A percentile compares a stretch with the other conserved stretches of the same genome.
phyloP scores from a whole-genome alignment of 176 grass and related monocot genomes.

The Oryza officinalis region DNA sequence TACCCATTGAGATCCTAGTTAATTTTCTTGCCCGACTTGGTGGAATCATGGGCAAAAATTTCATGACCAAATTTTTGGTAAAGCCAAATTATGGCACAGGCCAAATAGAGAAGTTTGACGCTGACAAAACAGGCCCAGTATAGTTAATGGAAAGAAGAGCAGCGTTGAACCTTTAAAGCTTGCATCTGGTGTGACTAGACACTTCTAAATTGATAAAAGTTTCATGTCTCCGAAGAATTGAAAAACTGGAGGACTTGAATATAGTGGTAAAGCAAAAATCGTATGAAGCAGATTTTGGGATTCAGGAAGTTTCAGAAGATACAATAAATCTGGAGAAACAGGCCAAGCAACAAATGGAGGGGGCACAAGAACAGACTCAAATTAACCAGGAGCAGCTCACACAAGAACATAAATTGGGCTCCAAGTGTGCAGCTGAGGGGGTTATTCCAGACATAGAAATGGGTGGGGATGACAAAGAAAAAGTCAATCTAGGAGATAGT shows the following conservation, averaged over 20 bases:
- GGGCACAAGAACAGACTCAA: no score
- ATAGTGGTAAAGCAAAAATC: constrained; percentile 8
- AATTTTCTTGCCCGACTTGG: not conserved
- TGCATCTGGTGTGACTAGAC: not conserved
- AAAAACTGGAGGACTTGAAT: not conserved
- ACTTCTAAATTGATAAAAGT: not conserved
- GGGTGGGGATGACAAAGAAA: no score
- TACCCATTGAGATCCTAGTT: not conserved
- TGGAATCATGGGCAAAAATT: not conserved
- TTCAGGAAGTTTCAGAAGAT: no score
- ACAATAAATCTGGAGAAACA: no score
- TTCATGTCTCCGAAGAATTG: not conserved
- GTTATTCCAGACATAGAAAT: no score
- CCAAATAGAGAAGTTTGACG: not conserved
- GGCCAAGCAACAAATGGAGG: no score
- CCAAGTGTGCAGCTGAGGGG: no score
- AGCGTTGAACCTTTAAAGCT: not conserved
- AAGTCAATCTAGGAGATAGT: no score
- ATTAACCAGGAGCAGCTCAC: no score
- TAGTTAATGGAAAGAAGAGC: not conserved
- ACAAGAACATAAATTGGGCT: no score
- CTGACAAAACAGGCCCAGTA: not conserved
- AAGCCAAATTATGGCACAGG: not conserved
- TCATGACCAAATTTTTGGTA: not conserved
- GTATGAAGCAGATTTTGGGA: no score